Evolutionary conservation across 2,329 filamentous ascomycete species (phyloP).

Genomic region (Phyllosticta citribraziliensis): DNA sequence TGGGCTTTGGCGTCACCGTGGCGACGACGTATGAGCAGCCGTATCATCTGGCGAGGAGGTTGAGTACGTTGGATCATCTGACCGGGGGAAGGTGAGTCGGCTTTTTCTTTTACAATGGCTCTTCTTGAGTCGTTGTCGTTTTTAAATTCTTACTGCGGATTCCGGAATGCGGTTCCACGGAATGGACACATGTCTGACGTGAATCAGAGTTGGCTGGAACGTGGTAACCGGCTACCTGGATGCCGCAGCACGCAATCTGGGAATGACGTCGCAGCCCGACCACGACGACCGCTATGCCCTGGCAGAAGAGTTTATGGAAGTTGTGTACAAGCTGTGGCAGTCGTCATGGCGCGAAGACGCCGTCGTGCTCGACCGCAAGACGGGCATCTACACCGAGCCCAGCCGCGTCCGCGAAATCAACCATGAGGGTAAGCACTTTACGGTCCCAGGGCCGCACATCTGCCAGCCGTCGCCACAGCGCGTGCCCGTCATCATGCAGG

Average conservation of each 20-base stretch:
- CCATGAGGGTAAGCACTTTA: constrained; percentile 55
- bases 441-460: constrained; percentile 55
- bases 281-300: constrained; percentile 58
- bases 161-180: not conserved
- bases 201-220: constrained; percentile 22
- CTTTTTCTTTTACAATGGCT: not conserved
- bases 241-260: constrained; percentile 55
- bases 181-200: not conserved
- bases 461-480: constrained; percentile 58
- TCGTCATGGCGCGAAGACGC: constrained; percentile 60
- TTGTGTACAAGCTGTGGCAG: constrained; percentile 58
- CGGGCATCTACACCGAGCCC: constrained; percentile 51
- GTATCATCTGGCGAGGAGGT: constrained; percentile 54
- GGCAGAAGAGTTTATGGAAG: constrained; percentile 54
- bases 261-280: constrained; percentile 45
- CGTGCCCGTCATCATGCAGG: constrained; percentile 60
- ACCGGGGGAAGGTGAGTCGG: constrained; percentile 44
- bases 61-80: constrained; percentile 58
- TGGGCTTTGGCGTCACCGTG: constrained; percentile 60
- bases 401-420: constrained; percentile 54
- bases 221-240: constrained; percentile 61
- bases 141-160: not conserved
- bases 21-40: constrained; percentile 61
- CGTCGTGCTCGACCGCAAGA: constrained; percentile 48
- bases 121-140: not conserved